Evolutionary conservation across 164 flowering plant genomes (phyloP), one percentile per base, ranked within the genome.

Genomic region (Litsea cubeba): DNA sequence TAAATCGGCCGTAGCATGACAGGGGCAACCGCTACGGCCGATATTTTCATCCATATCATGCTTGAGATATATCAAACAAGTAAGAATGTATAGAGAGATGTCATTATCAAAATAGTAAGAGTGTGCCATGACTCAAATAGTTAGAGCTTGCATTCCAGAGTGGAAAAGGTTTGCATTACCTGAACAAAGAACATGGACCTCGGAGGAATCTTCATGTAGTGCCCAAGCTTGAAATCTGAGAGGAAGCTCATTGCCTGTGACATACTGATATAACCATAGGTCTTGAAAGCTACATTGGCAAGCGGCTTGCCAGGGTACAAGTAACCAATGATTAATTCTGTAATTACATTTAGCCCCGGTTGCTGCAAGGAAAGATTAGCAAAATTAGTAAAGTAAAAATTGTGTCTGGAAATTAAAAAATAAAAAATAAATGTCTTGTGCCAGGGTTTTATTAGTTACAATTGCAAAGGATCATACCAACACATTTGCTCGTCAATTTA

Each of bases 161-260:
- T 17, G 62, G 62, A 22, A 63, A 24, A 22, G 66, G 3, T 23
- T 12, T 12, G n/a, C 70, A 12, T 60, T 32, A 88, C 94, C 94
- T 90, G 95, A 54, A 80, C 90, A 12, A 87, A 1, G 72, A 88
- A 91, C 93, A 90, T 85, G 50, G 90, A 82, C 54, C 72, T 87
- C 10, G 95, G 93, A n/a, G 93, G 95, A 58, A 91, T 86, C 76
- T 89, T 89, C 95, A 89, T 89, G 84, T 88, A 88, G 69, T 89
- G 91, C 3, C 90, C 95, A 1, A 89, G 80, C 76, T 90, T 90
- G 83, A 90, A 90, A 73, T 90, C 95, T 1, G 67, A 8, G 4
- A 90, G 81, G 54, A 89, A 89, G 64, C 49, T 79, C n/a, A 87
- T 68, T 1, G 92, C 85, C 24, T 86, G 89, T 2, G 79, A 28